phyloP scores from a whole-genome alignment of 495 filamentous ascomycete genomes.

The Oidiodendron maius region DNA sequence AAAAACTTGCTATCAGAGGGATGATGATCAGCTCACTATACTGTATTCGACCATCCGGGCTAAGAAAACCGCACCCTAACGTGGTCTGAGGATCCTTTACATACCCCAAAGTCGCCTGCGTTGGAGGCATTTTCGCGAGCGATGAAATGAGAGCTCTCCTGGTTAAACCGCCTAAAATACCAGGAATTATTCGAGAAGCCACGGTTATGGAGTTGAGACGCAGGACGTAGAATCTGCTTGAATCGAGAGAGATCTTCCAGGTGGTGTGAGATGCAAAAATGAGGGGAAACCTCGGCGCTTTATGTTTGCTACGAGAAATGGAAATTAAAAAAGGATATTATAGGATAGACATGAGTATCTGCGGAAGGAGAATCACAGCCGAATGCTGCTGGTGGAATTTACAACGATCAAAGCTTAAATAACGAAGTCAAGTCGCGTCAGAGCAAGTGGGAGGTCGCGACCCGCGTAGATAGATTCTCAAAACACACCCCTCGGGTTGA shows the following conservation, averaged over 20 bases:
- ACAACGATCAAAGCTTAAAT: too few relatives aligned
- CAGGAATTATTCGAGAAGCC: conserved; percentile 16
- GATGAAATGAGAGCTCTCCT: conserved; percentile 5
- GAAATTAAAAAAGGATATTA: too few relatives aligned
- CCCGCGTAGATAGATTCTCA: conserved; percentile 10
- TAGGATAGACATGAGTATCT: too few relatives aligned
- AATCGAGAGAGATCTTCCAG: too few relatives aligned
- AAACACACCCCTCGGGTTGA: conserved; percentile 10
- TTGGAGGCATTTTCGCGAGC: conserved; percentile 44
- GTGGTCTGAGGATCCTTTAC: conserved; percentile 75
- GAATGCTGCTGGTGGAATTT: too few relatives aligned
- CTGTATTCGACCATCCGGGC: not conserved
- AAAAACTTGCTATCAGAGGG: conserved; percentile 62
- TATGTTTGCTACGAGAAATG: too few relatives aligned
- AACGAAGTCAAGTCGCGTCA: too few relatives aligned
- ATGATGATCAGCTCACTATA: conserved; percentile 6
- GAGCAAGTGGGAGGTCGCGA: not conserved
- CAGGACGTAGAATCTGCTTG: not conserved
- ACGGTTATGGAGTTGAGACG: conserved; percentile 8
- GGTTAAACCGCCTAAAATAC: not conserved
- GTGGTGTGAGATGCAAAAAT: too few relatives aligned
- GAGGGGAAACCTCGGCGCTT: too few relatives aligned
- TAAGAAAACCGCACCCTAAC: conserved; percentile 61
- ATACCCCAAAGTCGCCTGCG: conserved; percentile 93
- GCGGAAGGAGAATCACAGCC: too few relatives aligned